These are phyloP conservation scores for Ophiocordyceps unilateralis DNA, from an alignment of 2,329 filamentous ascomycete genomes.

Conservation along the genomic window DNA sequence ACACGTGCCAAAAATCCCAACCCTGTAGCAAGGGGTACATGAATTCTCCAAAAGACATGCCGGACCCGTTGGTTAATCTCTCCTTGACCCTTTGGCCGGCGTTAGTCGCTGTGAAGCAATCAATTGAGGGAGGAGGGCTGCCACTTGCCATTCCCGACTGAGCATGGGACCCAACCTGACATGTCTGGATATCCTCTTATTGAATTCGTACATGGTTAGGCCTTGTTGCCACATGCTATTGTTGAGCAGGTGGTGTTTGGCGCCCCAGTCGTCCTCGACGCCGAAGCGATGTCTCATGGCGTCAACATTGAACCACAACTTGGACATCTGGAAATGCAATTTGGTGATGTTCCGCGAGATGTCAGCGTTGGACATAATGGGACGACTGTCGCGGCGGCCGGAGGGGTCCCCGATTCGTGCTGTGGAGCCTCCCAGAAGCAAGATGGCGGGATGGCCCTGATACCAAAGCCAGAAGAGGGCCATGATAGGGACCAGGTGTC, in stretches of 20 bases:
- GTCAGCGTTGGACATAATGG: conserved; percentile 30
- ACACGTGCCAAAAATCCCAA: conserved; percentile 93
- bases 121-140: background rate
- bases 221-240: conserved; percentile 74
- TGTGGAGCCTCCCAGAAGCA: conserved; percentile 57
- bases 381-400: conserved; percentile 45
- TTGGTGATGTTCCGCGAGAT: conserved; percentile 47
- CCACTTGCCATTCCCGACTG: conserved; percentile 66
- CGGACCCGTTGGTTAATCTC: conserved; percentile 69
- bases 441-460: conserved; percentile 51
- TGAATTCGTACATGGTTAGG: conserved; percentile 54
- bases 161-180: conserved; percentile 77
- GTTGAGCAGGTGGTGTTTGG: conserved; percentile 53
- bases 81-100: conserved; percentile 43
- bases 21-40: conserved; percentile 84
- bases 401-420: conserved; percentile 67
- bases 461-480: conserved; percentile 71
- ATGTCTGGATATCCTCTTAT: conserved; percentile 54
- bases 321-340: conserved; percentile 53
- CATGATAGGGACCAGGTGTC: conserved; percentile 70
- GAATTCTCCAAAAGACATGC: conserved; percentile 91
- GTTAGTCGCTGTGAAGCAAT: conserved; percentile 5
- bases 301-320: conserved; percentile 60
- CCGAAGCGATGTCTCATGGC: conserved; percentile 46
- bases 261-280: conserved; percentile 44